phyloP scores from a whole-genome alignment of 2,329 filamentous ascomycete species.

The Diaporthe citriasiana region DNA sequence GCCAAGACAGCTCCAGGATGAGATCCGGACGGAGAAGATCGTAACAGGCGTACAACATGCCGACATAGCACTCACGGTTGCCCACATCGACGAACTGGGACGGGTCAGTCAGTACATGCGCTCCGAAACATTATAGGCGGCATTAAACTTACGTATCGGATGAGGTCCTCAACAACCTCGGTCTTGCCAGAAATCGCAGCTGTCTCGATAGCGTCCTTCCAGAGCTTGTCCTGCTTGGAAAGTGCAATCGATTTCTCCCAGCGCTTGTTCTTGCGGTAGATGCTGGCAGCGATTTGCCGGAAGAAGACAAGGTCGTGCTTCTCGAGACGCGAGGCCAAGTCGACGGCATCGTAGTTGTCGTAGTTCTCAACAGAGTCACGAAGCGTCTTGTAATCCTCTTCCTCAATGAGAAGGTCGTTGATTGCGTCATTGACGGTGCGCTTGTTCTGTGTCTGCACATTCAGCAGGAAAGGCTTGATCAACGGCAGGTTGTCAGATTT shows the following conservation, averaged over 20 bases:
- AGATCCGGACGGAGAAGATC: conserved; percentile 94
- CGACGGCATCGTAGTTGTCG: conserved; percentile 98
- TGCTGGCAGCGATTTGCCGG: conserved; percentile 97
- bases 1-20: conserved; percentile 97
- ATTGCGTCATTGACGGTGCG: conserved; percentile 97
- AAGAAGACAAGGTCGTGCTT: conserved; percentile 99
- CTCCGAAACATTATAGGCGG: conserved; percentile 17
- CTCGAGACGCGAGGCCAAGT: conserved; percentile 91
- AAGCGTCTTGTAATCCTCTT: conserved; percentile 99
- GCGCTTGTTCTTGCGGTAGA: conserved; percentile 99
- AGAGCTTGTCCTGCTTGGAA: conserved; percentile 99
- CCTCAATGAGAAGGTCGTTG: conserved; percentile 97
- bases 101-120: conserved; percentile 53
- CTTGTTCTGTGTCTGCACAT: conserved; percentile 98
- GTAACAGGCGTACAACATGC: conserved; percentile 99
- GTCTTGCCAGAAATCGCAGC: conserved; percentile 90
- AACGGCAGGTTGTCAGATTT: conserved; percentile 98
- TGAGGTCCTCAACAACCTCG: conserved; percentile 93
- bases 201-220: conserved; percentile 99
- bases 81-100: conserved; percentile 97
- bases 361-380: conserved; percentile 98
- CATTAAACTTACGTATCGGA: conserved; percentile 89
- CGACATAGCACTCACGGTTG: conserved; percentile 99
- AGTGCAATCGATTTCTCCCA: conserved; percentile 99
- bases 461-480: conserved; percentile 98